Percentiles rank a stretch among this genome's conserved stretches.
Conservation (phyloP, 108 stramenopile species). For the Stephanodiscus triporus region DNA sequence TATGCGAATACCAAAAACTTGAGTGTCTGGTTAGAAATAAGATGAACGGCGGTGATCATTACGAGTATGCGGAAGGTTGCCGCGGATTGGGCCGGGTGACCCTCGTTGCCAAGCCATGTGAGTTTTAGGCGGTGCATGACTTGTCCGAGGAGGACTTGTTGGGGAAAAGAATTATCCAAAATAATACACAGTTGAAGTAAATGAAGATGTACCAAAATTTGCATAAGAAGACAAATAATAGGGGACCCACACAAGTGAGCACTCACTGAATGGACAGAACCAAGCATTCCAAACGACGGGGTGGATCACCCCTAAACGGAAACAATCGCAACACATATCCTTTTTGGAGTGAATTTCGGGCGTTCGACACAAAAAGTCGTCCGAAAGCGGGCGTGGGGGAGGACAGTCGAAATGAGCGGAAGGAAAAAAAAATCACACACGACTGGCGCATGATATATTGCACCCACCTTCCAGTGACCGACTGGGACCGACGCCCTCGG, state of each 20-base stretch:
- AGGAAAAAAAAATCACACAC: too few species aligned
- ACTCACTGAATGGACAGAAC: conserved; percentile 39
- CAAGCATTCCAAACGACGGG: conserved; percentile 39
- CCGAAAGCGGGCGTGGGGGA: too few species aligned
- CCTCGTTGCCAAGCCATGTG: conserved; percentile 41
- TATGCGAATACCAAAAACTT: too few species aligned
- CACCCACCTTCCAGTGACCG: conserved; percentile 30
- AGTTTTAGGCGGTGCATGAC: conserved; percentile 55
- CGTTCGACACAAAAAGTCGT: too few species aligned
- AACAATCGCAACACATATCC: conserved; percentile 45
- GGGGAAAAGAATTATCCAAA: not conserved
- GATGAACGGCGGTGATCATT: conserved; percentile 28
- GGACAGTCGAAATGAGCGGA: not conserved
- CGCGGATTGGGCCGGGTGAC: conserved; percentile 23
- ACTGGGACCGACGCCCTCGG: conserved; percentile 19
- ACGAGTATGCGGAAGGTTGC: conserved; percentile 59
- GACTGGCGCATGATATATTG: not conserved
- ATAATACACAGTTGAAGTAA: not conserved
- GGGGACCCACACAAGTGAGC: too few species aligned
- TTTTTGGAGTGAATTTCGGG: not conserved
- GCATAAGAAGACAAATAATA: too few species aligned
- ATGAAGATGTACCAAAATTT: not conserved
- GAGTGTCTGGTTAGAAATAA: too few species aligned
- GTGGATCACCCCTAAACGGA: conserved; percentile 35
- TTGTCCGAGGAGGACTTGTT: conserved; percentile 50